A percentile compares a stretch with the other conserved stretches of the same genome.
These are phyloP conservation scores for Astrocystis sublimbata DNA, from an alignment of 495 filamentous ascomycete species.

Conservation along the genomic window DNA sequence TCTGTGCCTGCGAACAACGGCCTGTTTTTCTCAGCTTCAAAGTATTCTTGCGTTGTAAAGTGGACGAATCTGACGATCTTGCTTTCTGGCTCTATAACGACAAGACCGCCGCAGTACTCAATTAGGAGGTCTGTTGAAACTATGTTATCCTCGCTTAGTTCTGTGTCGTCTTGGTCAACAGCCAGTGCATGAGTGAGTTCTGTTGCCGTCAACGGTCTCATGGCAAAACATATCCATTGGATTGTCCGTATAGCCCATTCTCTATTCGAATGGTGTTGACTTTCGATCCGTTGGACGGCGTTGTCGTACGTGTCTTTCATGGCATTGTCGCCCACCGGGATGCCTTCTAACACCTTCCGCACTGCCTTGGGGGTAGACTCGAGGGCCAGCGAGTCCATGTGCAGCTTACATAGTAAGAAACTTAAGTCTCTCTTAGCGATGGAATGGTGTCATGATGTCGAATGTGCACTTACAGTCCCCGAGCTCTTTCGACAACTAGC, in stretches of 20 bases:
- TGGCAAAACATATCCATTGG: conserved; percentile 34
- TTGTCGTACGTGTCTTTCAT: conserved; percentile 39
- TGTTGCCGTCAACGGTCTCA: conserved; percentile 25
- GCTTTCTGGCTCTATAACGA: conserved; percentile 36
- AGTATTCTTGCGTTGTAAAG: conserved; percentile 39
- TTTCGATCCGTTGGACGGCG: conserved; percentile 42
- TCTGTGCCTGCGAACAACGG: conserved; percentile 30
- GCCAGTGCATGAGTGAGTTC: conserved; percentile 43
- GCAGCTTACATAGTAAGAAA: conserved; percentile 39
- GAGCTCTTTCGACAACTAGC: background rate
- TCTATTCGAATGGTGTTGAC: conserved; percentile 29
- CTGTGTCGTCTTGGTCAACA: conserved; percentile 25
- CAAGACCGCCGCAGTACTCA: conserved; percentile 38
- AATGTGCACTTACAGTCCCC: background rate
- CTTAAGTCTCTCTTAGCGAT: background rate
- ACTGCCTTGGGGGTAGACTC: conserved; percentile 37
- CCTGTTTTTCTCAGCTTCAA: conserved; percentile 29
- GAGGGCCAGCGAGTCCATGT: conserved; percentile 39
- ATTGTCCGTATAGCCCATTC: conserved; percentile 32
- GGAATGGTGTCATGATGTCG: background rate
- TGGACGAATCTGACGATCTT: conserved; percentile 34
- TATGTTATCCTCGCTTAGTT: background rate
- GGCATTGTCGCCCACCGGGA: conserved; percentile 27
- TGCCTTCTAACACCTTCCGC: conserved; percentile 25
- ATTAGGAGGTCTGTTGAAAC: background rate